phyloP scores from a whole-genome alignment of 208 protist genomes.

The Acanthamoeba castellanii region DNA sequence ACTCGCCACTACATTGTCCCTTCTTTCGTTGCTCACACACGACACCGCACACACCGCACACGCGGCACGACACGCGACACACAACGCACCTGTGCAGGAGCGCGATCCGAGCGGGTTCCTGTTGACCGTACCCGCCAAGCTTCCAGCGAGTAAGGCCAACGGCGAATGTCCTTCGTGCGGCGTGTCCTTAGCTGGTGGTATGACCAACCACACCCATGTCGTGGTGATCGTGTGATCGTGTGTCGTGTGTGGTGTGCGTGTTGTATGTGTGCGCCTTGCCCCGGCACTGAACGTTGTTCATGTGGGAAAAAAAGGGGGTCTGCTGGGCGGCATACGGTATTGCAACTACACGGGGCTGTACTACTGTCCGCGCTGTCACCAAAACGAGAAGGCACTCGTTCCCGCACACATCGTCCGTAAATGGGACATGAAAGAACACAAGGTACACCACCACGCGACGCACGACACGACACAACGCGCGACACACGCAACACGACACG shows the following conservation, averaged over 20 bases:
- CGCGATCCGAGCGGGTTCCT: constrained; percentile 6
- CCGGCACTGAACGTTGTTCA: not conserved
- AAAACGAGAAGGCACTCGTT: constrained; percentile 8
- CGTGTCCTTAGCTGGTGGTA: not conserved
- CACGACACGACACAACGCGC: not conserved
- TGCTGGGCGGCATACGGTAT: not conserved
- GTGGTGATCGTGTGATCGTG: too few species aligned
- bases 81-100: not conserved
- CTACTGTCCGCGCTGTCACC: constrained; percentile 21
- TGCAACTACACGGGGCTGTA: constrained; percentile 21
- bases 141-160: not conserved
- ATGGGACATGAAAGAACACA: constrained; percentile 40
- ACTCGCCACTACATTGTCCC: not conserved
- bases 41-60: too few species aligned
- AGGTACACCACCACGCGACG: not conserved
- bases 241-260: not conserved
- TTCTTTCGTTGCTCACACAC: not conserved
- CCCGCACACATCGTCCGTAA: not conserved
- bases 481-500: too few species aligned
- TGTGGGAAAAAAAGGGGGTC: not conserved
- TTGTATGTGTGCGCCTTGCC: not conserved
- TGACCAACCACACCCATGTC: too few species aligned
- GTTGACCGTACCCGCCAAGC: not conserved
- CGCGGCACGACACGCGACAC: too few species aligned
- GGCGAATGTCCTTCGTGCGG: not conserved